Conservation (phyloP, 228 moss, liverwort and hornwort genomes). For the Sphagnum fallax region DNA sequence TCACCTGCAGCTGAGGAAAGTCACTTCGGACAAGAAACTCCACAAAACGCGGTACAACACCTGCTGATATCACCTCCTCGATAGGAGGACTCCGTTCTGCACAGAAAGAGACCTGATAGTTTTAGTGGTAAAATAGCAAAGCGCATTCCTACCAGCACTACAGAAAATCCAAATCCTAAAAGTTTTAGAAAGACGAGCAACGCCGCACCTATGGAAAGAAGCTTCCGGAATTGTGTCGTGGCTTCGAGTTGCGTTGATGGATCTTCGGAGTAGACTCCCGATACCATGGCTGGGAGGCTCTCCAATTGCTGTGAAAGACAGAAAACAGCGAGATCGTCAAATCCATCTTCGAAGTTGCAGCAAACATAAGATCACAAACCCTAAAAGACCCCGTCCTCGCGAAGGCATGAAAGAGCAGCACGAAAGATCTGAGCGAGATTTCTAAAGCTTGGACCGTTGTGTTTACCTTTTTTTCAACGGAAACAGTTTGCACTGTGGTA, state of each 20-base stretch:
- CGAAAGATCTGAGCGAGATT: too few species aligned
- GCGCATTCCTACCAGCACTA: not conserved
- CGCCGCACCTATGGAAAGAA: constrained; percentile 49
- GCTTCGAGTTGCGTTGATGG: constrained; percentile 47
- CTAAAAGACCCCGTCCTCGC: not conserved
- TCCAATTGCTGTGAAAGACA: constrained; percentile 45
- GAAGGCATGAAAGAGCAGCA: too few species aligned
- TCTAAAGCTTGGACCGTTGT: too few species aligned
- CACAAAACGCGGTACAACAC: constrained; percentile 65
- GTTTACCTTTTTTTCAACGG: constrained; percentile 52
- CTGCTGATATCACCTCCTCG: constrained; percentile 65
- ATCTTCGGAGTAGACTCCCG: constrained; percentile 62
- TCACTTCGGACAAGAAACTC: constrained; percentile 60
- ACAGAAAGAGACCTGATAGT: not conserved
- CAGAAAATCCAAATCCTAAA: not conserved
- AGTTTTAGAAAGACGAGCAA: not conserved
- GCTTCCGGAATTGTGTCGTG: constrained; percentile 64
- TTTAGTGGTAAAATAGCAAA: not conserved
- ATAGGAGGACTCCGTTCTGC: constrained; percentile 71
- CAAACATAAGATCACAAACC: not conserved
- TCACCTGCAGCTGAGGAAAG: constrained; percentile 56
- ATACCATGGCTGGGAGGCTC: constrained; percentile 73
- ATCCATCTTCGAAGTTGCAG: not conserved
- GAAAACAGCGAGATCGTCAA: not conserved
- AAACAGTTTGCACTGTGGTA: constrained; percentile 29